A percentile compares a stretch with the other conserved stretches of the same genome.
These are phyloP conservation scores for Jackrogersella minutella DNA, from an alignment of 495 filamentous ascomycete genomes.

Conservation along the genomic window DNA sequence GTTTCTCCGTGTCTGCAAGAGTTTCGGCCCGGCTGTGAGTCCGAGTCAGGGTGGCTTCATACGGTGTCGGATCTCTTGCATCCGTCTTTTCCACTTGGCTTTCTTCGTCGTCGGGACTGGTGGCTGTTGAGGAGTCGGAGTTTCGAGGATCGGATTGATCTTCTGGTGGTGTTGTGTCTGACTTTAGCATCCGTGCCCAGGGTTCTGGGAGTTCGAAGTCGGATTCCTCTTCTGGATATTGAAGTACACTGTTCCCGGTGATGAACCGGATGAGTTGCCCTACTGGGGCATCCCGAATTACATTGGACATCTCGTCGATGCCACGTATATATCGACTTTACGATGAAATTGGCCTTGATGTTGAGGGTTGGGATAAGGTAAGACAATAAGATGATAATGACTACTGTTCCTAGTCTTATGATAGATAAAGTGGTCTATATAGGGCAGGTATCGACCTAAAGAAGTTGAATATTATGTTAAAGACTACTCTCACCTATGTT, in stretches of 20 bases:
- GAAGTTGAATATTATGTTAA: background rate
- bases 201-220: slow-evolving; percentile 59
- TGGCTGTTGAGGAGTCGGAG: slow-evolving; percentile 42
- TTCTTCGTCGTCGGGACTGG: slow-evolving; percentile 35
- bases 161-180: slow-evolving; percentile 5
- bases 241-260: slow-evolving; percentile 56
- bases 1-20: slow-evolving; percentile 46
- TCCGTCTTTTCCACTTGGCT: background rate
- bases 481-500: background rate
- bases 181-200: slow-evolving; percentile 52
- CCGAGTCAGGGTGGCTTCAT: slow-evolving; percentile 59
- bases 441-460: too few species aligned
- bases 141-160: slow-evolving; percentile 14
- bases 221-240: slow-evolving; percentile 63
- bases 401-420: background rate
- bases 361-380: background rate
- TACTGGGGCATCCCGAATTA: slow-evolving; percentile 61
- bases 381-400: background rate
- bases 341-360: background rate
- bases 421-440: background rate
- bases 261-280: slow-evolving; percentile 63
- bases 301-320: slow-evolving; percentile 20
- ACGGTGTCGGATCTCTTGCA: slow-evolving; percentile 52
- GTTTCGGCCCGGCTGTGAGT: slow-evolving; percentile 47
- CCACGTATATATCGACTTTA: background rate